phyloP scores from a whole-genome alignment of 192 early-diverging fungal genomes.

The Coemansia sp. region DNA sequence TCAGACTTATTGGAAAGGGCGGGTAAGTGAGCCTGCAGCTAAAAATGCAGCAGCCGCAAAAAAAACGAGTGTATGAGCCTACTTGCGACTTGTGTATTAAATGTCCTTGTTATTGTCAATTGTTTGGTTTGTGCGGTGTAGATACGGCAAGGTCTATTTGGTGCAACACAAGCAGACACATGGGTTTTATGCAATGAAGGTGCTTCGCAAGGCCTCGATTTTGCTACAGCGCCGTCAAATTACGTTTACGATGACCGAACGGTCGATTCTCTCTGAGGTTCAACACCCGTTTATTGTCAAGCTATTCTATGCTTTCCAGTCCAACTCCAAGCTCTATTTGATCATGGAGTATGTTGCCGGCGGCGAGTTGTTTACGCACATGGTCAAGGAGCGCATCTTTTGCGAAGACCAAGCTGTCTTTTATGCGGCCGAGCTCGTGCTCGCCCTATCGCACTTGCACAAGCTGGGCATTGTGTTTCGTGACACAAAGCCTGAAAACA shows the following conservation, averaged over 20 bases:
- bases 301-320: conserved; percentile 90
- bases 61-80: too few relatives aligned
- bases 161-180: conserved; percentile 63
- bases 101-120: neutral
- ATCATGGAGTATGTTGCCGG: conserved; percentile 88
- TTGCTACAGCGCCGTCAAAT: conserved; percentile 76
- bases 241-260: conserved; percentile 80
- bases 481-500: conserved; percentile 75
- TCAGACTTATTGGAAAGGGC: conserved; percentile 65
- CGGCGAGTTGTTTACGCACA: conserved; percentile 90
- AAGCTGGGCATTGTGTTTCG: conserved; percentile 84
- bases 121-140: conserved; percentile 3
- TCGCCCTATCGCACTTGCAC: conserved; percentile 87
- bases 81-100: too few relatives aligned
- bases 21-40: conserved; percentile 39
- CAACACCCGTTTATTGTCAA: conserved; percentile 91
- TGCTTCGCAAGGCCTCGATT: conserved; percentile 82
- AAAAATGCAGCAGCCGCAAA: too few relatives aligned
- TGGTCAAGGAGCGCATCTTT: conserved; percentile 59
- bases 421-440: conserved; percentile 81
- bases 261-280: conserved; percentile 79
- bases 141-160: conserved; percentile 81
- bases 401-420: conserved; percentile 81
- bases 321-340: conserved; percentile 77
- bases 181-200: conserved; percentile 85